Evolutionary conservation across 768 basidiomycete species (phyloP).

Genomic region (Calocybe gangraenosa): DNA sequence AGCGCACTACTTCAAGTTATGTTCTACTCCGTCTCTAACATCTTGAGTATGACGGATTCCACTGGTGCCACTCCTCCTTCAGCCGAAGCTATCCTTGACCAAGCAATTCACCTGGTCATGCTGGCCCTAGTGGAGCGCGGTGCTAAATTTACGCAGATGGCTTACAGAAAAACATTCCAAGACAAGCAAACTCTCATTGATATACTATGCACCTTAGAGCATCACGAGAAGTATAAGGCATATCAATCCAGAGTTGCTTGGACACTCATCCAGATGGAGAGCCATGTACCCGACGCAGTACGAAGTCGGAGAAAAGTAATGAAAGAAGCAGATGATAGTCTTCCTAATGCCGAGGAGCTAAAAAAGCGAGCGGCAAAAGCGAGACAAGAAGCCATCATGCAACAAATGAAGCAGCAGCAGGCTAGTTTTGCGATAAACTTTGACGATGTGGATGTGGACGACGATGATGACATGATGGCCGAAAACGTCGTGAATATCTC

Average conservation of each 20-base stretch:
- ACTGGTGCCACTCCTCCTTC: slow-evolving; percentile 63
- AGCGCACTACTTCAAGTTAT: slow-evolving; percentile 75
- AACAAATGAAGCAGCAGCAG: slow-evolving; percentile 92
- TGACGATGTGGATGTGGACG: slow-evolving; percentile 66
- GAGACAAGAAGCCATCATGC: slow-evolving; percentile 92
- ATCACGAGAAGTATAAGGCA: slow-evolving; percentile 68
- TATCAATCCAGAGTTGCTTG: slow-evolving; percentile 72
- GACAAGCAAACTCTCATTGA: slow-evolving; percentile 63
- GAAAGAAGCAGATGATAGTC: slow-evolving; percentile 27
- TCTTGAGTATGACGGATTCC: slow-evolving; percentile 60
- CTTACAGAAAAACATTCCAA: slow-evolving; percentile 51
- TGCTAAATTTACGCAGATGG: slow-evolving; percentile 54
- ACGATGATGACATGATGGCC: slow-evolving; percentile 60
- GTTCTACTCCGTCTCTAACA: slow-evolving; percentile 78
- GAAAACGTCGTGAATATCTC: slow-evolving; percentile 46
- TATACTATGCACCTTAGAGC: slow-evolving; percentile 72
- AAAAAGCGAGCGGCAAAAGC: slow-evolving; percentile 86
- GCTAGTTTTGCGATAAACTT: slow-evolving; percentile 80
- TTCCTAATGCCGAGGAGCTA: slow-evolving; percentile 55
- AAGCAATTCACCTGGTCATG: slow-evolving; percentile 83
- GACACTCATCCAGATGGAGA: slow-evolving; percentile 62
- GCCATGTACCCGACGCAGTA: slow-evolving; percentile 56
- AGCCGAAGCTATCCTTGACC: slow-evolving; percentile 87
- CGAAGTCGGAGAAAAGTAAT: slow-evolving; percentile 40
- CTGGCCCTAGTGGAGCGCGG: slow-evolving; percentile 74